Conservation (phyloP, 768 basidiomycete genomes). For the Xerocomus brunneocitrinus region DNA sequence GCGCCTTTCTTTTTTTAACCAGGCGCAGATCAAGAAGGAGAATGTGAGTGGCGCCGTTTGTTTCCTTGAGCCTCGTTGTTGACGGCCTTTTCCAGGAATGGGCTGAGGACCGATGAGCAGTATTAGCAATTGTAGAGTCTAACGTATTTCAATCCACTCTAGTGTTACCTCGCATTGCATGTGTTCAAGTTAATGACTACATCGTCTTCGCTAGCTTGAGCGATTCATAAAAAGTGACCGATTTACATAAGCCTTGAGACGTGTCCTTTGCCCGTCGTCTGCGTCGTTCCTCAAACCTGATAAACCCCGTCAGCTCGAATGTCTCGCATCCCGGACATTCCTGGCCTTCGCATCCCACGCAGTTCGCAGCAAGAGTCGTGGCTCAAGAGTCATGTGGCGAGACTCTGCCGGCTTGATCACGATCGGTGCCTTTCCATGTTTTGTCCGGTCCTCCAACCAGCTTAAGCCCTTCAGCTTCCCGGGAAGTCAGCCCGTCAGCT, state of each 20-base stretch:
- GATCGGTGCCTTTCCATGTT: conserved; percentile 46
- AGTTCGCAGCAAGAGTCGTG: conserved; percentile 59
- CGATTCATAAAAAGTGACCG: neutral
- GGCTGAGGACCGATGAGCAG: conserved; percentile 80
- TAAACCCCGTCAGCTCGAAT: conserved; percentile 23
- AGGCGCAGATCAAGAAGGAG: conserved; percentile 99
- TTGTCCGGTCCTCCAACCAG: neutral
- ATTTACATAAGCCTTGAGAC: conserved; percentile 20
- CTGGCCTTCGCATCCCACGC: conserved; percentile 53
- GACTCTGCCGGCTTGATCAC: conserved; percentile 59
- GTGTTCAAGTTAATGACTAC: conserved; percentile 17
- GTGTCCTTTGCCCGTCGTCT: neutral
- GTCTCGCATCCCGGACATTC: conserved; percentile 66
- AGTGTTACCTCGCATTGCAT: conserved; percentile 17
- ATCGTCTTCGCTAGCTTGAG: neutral
- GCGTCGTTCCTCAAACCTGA: neutral
- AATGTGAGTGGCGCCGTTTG: conserved; percentile 58
- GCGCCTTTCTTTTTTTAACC: conserved; percentile 5
- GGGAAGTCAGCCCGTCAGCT: conserved; percentile 94
- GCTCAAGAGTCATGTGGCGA: conserved; percentile 60
- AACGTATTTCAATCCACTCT: conserved; percentile 22
- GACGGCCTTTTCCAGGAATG: conserved; percentile 59
- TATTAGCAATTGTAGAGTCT: conserved; percentile 19
- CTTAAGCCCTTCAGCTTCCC: conserved; percentile 62
- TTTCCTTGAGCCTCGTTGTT: conserved; percentile 12